Percentiles rank a stretch among this genome's conserved stretches.
These are phyloP conservation scores for Asterella californica DNA, from an alignment of 225 moss, liverwort and hornwort genomes.

Conservation along the genomic window DNA sequence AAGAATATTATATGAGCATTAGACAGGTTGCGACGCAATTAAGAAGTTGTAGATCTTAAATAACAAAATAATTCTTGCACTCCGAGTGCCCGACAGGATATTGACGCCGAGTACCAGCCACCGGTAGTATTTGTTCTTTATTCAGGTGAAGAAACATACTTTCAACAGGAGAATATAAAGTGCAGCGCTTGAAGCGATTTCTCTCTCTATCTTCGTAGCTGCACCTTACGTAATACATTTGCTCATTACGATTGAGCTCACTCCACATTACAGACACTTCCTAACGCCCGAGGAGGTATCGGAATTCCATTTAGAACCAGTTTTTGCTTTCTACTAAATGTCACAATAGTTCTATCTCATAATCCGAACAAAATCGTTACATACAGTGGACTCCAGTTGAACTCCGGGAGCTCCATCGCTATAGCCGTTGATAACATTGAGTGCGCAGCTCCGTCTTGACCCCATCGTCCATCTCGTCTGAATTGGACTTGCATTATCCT, in stretches of 20 bases:
- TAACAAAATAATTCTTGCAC: background rate
- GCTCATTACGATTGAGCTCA: slow-evolving; percentile 12
- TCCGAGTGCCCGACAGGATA: background rate
- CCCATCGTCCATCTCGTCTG: no score
- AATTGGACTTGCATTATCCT: background rate
- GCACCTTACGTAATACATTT: slow-evolving; percentile 12
- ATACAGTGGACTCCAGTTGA: slow-evolving; percentile 8
- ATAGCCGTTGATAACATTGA: background rate
- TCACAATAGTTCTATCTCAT: slow-evolving; percentile 1
- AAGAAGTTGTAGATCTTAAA: no score
- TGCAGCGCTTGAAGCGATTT: background rate
- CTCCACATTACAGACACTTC: slow-evolving; percentile 13
- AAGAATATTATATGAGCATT: no score
- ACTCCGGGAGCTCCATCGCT: background rate
- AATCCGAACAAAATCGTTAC: slow-evolving; percentile 16
- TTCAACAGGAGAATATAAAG: slow-evolving; percentile 10
- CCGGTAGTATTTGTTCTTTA: slow-evolving; percentile 12
- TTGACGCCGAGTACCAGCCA: background rate
- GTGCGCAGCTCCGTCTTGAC: background rate
- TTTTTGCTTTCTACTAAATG: slow-evolving; percentile 1
- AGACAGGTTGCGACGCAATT: background rate
- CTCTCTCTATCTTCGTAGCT: background rate
- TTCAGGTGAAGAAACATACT: slow-evolving; percentile 6
- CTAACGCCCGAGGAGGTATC: background rate
- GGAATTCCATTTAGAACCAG: background rate